Evolutionary conservation across 2,329 filamentous ascomycete genomes (phyloP).

Genomic region (Knoxdaviesia capensis): DNA sequence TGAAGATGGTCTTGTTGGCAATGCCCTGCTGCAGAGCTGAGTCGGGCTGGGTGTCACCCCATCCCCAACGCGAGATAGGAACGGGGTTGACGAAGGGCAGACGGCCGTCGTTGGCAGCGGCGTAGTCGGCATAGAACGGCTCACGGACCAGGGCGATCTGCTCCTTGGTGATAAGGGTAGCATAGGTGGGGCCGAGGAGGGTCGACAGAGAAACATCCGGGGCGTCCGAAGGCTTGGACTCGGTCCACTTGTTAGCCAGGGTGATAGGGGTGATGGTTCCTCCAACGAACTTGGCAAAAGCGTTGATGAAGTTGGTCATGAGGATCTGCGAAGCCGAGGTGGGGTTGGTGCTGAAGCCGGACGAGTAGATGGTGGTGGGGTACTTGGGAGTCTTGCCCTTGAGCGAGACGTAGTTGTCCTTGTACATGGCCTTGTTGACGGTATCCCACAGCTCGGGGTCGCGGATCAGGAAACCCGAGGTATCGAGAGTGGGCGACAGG

Average conservation of each 20-base stretch:
- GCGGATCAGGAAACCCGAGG: constrained; percentile 19
- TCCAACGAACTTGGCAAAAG: constrained; percentile 10
- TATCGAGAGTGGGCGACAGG: constrained; percentile 20
- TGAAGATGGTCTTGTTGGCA: constrained; percentile 27
- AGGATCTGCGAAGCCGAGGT: constrained; percentile 6
- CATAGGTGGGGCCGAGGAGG: constrained; percentile 14
- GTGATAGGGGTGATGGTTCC: constrained; percentile 6
- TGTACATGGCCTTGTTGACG: constrained; percentile 13
- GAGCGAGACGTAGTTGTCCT: constrained; percentile 13
- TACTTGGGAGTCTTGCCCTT: constrained; percentile 7
- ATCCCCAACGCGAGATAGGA: constrained; percentile 15
- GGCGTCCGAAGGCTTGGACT: constrained; percentile 7
- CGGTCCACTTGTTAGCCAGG: constrained; percentile 10
- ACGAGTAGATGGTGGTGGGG: constrained; percentile 12
- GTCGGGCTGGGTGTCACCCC: constrained; percentile 12
- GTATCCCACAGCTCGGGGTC: constrained; percentile 15
- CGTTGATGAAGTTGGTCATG: constrained; percentile 10
- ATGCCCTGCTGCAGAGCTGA: constrained; percentile 16
- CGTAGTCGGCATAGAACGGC: constrained; percentile 19
- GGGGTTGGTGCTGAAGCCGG: constrained; percentile 9
- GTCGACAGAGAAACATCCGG: constrained; percentile 6
- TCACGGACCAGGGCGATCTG: constrained; percentile 16
- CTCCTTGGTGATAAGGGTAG: constrained; percentile 16
- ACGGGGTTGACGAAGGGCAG: constrained; percentile 16
- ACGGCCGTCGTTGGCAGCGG: constrained; percentile 14